phyloP scores from a whole-genome alignment of 1,139 yeast genomes.

The Suhomyces ambrosiae region DNA sequence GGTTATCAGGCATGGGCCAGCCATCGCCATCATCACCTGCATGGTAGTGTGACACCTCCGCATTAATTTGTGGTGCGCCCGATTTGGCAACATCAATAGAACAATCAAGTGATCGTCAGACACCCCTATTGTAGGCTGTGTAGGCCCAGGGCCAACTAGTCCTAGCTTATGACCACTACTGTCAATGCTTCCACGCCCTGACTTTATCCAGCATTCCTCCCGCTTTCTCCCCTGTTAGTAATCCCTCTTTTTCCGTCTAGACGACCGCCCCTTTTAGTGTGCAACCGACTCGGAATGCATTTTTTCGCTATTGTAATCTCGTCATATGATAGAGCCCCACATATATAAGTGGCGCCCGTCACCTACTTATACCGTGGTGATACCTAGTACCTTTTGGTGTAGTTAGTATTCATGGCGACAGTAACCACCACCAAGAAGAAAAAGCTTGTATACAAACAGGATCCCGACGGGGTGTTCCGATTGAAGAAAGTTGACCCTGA shows the following conservation, averaged over 20 bases:
- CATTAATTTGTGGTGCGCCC: neutral
- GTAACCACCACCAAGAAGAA: slow-evolving; percentile 23
- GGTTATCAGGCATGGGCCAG: neutral
- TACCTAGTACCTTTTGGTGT: too few relatives aligned
- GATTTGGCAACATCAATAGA: neutral
- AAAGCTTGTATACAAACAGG: slow-evolving; percentile 43
- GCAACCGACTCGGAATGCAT: neutral
- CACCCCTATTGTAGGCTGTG: neutral
- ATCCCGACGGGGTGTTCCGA: slow-evolving; percentile 47
- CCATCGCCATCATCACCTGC: neutral
- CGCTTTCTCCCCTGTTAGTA: too few relatives aligned
- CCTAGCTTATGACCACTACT: too few relatives aligned
- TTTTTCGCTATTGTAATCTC: slow-evolving; percentile 2
- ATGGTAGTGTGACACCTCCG: neutral
- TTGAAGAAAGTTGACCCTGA: slow-evolving; percentile 30
- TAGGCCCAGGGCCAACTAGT: too few relatives aligned
- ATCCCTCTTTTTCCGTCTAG: neutral
- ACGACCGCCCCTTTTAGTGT: slow-evolving; percentile 1
- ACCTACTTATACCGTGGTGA: neutral
- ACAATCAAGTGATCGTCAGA: neutral
- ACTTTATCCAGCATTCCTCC: too few relatives aligned
- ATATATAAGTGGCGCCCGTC: slow-evolving; percentile 1
- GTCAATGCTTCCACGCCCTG: too few relatives aligned
- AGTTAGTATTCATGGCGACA: slow-evolving; percentile 13
- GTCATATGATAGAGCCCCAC: slow-evolving; percentile 2